Percentiles rank a stretch among this genome's conserved stretches.
phyloP scores from a whole-genome alignment of 768 basidiomycete species.

The Solioccasus polychromus region DNA sequence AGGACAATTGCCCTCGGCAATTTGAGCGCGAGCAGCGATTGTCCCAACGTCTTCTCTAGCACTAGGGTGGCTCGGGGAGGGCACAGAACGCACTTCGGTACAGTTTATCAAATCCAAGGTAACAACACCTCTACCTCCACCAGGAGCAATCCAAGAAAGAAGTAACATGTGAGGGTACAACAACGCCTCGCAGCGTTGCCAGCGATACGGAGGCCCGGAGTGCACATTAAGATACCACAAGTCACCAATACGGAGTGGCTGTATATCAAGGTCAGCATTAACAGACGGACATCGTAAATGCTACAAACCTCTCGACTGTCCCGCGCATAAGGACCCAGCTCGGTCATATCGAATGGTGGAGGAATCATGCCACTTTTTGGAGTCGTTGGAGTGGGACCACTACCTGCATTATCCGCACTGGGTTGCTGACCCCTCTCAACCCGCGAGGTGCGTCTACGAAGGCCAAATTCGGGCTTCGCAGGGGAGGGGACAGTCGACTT shows the following conservation, averaged over 20 bases:
- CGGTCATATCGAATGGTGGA: constrained; percentile 46
- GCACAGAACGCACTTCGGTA: constrained; percentile 78
- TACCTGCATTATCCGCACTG: constrained; percentile 9
- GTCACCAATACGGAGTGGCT: constrained; percentile 85
- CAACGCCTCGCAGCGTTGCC: constrained; percentile 80
- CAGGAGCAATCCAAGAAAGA: constrained; percentile 83
- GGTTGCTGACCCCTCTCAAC: constrained; percentile 18
- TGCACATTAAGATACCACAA: constrained; percentile 95
- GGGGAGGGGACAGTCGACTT: constrained; percentile 41
- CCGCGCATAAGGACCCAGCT: constrained; percentile 42
- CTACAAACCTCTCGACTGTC: constrained; percentile 43
- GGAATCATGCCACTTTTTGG: constrained; percentile 37
- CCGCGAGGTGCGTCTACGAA: constrained; percentile 32
- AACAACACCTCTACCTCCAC: constrained; percentile 80
- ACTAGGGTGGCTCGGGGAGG: constrained; percentile 75
- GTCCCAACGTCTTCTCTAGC: constrained; percentile 87
- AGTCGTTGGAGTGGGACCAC: constrained; percentile 16
- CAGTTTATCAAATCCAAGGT: constrained; percentile 86
- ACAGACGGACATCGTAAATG: neutral
- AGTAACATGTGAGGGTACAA: constrained; percentile 82
- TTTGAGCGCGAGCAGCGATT: constrained; percentile 69
- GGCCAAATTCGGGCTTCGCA: constrained; percentile 29
- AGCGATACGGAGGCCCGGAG: constrained; percentile 69
- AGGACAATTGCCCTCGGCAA: constrained; percentile 37
- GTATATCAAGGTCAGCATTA: constrained; percentile 10